Evolutionary conservation across 2,329 filamentous ascomycete species (phyloP).

Genomic region (Aspergillus piperis): DNA sequence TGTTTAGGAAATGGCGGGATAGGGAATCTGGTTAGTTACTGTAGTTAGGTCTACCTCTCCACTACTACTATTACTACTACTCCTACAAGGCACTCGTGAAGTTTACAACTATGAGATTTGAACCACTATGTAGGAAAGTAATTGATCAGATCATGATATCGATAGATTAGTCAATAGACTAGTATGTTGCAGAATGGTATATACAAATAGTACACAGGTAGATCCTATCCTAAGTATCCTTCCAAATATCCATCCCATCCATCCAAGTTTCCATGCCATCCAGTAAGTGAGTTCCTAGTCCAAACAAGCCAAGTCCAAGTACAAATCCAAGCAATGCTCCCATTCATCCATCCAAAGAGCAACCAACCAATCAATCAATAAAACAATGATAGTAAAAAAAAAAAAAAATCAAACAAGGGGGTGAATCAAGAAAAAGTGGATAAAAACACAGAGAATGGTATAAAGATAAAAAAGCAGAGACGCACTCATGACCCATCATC

Average conservation of each 20-base stretch:
- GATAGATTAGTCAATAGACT: neutral
- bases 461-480: neutral
- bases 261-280: neutral
- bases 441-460: slow-evolving; percentile 6
- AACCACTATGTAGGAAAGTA: neutral
- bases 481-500: slow-evolving; percentile 3
- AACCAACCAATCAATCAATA: neutral
- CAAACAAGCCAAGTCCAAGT: slow-evolving; percentile 3
- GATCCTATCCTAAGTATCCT: neutral
- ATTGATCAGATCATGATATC: neutral
- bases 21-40: neutral
- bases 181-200: slow-evolving; percentile 7
- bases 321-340: neutral
- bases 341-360: neutral
- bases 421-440: neutral
- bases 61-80: too few relatives aligned
- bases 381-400: neutral
- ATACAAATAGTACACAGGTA: slow-evolving; percentile 13
- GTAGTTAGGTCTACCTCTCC: too few relatives aligned
- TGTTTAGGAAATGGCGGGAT: slow-evolving; percentile 16
- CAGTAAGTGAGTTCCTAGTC: neutral
- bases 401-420: neutral
- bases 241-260: slow-evolving; percentile 7
- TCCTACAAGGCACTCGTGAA: too few relatives aligned
- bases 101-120: too few relatives aligned